phyloP scores from a whole-genome alignment of 768 basidiomycete species.

The Holtermannia corniformis region DNA sequence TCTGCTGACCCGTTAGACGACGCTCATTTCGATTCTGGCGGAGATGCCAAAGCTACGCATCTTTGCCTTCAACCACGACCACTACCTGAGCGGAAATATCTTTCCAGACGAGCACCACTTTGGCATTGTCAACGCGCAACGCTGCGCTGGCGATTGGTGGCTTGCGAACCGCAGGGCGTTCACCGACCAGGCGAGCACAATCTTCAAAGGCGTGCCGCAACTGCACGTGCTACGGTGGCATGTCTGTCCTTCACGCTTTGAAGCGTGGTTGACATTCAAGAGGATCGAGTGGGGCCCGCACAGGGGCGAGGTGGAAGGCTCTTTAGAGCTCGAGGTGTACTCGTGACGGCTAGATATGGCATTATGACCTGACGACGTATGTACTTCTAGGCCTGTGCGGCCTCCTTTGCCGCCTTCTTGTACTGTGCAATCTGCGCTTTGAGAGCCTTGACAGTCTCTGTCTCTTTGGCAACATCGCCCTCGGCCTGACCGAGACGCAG shows the following conservation, averaged over 20 bases:
- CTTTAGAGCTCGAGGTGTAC: no score
- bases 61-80: conserved; percentile 2
- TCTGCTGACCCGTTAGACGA: no score
- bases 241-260: background rate
- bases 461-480: conserved; percentile 32
- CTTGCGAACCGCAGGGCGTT: background rate
- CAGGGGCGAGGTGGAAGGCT: no score
- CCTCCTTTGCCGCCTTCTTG: no score
- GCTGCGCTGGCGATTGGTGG: background rate
- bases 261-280: conserved; percentile 1
- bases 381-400: no score
- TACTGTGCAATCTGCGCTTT: conserved; percentile 31
- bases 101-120: conserved; percentile 1
- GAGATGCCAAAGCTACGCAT: background rate
- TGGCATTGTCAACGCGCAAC: background rate
- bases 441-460: conserved; percentile 20
- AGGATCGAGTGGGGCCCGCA: background rate
- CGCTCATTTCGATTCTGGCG: background rate
- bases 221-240: background rate
- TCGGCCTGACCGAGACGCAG: conserved; percentile 50
- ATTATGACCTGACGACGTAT: no score
- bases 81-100: background rate
- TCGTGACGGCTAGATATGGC: no score
- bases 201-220: background rate
- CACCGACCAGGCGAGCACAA: background rate